phyloP scores from a whole-genome alignment of 2,329 filamentous ascomycete species.

The Blastomyces silverae region DNA sequence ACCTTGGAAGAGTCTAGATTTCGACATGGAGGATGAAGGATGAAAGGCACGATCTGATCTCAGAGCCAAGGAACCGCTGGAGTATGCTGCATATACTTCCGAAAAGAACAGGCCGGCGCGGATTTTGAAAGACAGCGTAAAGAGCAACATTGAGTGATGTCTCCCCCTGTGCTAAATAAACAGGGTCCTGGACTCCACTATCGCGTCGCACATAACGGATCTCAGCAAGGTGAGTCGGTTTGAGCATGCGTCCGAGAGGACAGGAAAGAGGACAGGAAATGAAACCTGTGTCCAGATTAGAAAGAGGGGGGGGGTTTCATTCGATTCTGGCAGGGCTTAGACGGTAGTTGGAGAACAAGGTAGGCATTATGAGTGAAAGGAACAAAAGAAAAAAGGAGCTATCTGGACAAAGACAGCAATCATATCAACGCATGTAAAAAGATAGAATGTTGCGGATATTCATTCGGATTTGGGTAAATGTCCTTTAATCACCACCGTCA shows the following conservation, averaged over 20 bases:
- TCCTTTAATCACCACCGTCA: neutral
- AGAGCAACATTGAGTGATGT: neutral
- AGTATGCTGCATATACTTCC: neutral
- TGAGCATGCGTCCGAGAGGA: neutral
- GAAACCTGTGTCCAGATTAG: neutral
- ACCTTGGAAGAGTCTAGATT: neutral
- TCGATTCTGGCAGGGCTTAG: neutral
- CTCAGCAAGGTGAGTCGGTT: neutral
- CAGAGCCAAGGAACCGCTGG: neutral
- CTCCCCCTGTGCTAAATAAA: neutral
- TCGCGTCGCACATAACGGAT: neutral
- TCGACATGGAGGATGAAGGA: neutral
- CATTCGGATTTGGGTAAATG: neutral
- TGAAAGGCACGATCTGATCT: neutral
- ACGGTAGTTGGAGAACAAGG: neutral
- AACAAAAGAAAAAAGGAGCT: neutral
- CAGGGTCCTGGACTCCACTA: neutral
- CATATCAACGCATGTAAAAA: neutral
- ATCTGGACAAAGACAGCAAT: slow-evolving; percentile 1
- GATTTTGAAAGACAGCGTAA: neutral
- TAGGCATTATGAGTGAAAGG: neutral
- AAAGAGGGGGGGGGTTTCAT: neutral
- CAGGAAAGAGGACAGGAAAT: neutral
- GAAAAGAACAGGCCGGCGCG: neutral
- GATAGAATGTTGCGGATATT: too few species aligned